Conservation (phyloP, 169 alveolate species). For the Plasmodium sp. region DNA sequence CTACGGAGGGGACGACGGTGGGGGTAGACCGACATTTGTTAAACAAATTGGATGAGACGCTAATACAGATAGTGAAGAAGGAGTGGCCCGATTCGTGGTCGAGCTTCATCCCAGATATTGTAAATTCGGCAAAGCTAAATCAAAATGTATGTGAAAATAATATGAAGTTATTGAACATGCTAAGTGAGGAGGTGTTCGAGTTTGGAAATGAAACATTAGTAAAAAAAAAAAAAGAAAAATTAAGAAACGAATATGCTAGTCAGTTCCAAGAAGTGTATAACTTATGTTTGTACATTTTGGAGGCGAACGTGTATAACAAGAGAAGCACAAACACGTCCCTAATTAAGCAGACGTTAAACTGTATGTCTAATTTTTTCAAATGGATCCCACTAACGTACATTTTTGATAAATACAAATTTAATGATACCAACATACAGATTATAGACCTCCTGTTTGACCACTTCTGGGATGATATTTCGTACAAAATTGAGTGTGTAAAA, state of each 20-base stretch:
- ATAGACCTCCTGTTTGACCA: constrained; percentile 87
- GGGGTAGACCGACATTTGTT: constrained; percentile 87
- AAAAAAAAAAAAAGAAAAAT: constrained; percentile 86
- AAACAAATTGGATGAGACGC: constrained; percentile 89
- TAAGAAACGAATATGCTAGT: constrained; percentile 84
- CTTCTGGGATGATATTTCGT: constrained; percentile 92
- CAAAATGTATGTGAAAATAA: constrained; percentile 98
- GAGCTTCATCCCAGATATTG: constrained; percentile 98
- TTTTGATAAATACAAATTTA: constrained; percentile 89
- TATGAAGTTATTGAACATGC: constrained; percentile 95
- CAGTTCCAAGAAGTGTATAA: constrained; percentile 90
- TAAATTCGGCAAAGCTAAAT: constrained; percentile 94
- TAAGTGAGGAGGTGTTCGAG: constrained; percentile 96
- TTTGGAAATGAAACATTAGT: constrained; percentile 93
- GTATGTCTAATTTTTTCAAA: constrained; percentile 93
- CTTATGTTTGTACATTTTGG: constrained; percentile 92
- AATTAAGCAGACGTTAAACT: constrained; percentile 92
- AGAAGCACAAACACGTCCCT: constrained; percentile 86
- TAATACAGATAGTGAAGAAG: constrained; percentile 92
- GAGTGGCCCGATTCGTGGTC: constrained; percentile 99
- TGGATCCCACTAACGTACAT: constrained; percentile 97
- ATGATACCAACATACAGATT: constrained; percentile 78
- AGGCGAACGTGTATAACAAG: constrained; percentile 88
- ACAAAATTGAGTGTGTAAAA: constrained; percentile 92
- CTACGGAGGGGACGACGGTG: constrained; percentile 87